Evolutionary conservation across 2,329 filamentous ascomycete species (phyloP), one percentile per base, ranked within the genome.

Genomic region (Claviceps humidiphila): DNA sequence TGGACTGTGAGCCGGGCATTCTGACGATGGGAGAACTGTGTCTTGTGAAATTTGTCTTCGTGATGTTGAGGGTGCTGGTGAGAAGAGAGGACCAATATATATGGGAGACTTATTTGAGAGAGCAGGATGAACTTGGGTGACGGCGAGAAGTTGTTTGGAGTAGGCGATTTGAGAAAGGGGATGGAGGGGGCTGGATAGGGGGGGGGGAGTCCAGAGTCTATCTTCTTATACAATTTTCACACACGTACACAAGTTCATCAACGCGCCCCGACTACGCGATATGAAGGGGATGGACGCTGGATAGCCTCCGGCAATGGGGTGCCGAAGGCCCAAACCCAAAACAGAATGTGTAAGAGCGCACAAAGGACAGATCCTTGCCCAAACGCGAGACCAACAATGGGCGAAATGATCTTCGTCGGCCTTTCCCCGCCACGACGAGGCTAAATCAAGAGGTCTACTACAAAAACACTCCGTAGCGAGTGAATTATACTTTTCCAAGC

Each of bases 1-100:
- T 38, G 13, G 58, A 46, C 14, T 55, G 50, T n/a, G 56, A 55
- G 47, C 49, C 55, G 47, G 59, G 51, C 58, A 61, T 61, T 17
- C 2, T 43, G 41, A 43, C 30, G 30, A 9, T 34, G 9, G 3
- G 30, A 3, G 9, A 9, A 34, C 9, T 34, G 41, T 22, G n/a
- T 42, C 3, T 44, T 48, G 56, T 42, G 22, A 11, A 50, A 34
- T 34, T 34, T 16, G 14, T 11, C 7, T 4, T 37, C 34, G 39
- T 46, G 39, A 40, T 40, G 39, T 11, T 34, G 30, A 11, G 11
- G 9, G 30, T 34, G 9, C 9, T 34, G 3, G 30, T 34, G 30
- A 34, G 30, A 4, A 8, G 9, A 34, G 30, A 11, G 9, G 9
- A 11, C 9, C 30, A 34, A 34, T 34, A 11, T 34, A 34, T 34